A percentile compares a stretch with the other conserved stretches of the same genome.
phyloP scores from a whole-genome alignment of 179 eudicot species.

The Beta lomatogona region DNA sequence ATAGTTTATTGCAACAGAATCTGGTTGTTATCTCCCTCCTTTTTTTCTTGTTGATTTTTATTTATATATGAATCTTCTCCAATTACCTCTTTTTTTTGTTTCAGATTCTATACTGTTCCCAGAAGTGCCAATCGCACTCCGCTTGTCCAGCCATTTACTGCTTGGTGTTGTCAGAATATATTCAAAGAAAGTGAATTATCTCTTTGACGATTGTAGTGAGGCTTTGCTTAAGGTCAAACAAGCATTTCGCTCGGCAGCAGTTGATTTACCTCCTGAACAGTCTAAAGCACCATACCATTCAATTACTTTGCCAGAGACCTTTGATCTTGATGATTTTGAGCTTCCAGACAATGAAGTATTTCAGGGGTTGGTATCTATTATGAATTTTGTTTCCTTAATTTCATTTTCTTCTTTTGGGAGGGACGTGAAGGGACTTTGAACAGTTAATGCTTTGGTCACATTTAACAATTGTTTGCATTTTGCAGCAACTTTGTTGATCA shows the following conservation, averaged over 20 bases:
- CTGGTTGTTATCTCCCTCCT: not conserved
- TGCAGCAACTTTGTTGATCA: conserved; percentile 91
- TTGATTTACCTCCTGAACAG: conserved; percentile 97
- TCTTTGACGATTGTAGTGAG: conserved; percentile 97
- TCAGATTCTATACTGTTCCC: conserved; percentile 94
- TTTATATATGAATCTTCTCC: not conserved
- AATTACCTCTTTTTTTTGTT: conserved; percentile 6
- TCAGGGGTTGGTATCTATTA: conserved; percentile 55
- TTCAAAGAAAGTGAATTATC: conserved; percentile 87
- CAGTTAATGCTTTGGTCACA: not conserved
- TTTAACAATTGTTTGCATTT: conserved; percentile 13
- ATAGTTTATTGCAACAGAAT: not conserved
- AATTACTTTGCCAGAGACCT: conserved; percentile 96
- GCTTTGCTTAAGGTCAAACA: conserved; percentile 94
- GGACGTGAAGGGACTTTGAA: not conserved
- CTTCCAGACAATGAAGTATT: conserved; percentile 73
- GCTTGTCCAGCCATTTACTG: conserved; percentile 96
- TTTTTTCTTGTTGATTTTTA: not conserved
- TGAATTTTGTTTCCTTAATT: not conserved
- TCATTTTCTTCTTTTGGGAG: not conserved
- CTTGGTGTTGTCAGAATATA: conserved; percentile 99
- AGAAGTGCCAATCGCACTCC: conserved; percentile 96
- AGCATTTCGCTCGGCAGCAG: conserved; percentile 97
- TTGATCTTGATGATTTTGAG: conserved; percentile 99
- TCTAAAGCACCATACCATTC: conserved; percentile 98